Conservation (phyloP, 805 yeast genomes). For the Pichia nakasei region DNA sequence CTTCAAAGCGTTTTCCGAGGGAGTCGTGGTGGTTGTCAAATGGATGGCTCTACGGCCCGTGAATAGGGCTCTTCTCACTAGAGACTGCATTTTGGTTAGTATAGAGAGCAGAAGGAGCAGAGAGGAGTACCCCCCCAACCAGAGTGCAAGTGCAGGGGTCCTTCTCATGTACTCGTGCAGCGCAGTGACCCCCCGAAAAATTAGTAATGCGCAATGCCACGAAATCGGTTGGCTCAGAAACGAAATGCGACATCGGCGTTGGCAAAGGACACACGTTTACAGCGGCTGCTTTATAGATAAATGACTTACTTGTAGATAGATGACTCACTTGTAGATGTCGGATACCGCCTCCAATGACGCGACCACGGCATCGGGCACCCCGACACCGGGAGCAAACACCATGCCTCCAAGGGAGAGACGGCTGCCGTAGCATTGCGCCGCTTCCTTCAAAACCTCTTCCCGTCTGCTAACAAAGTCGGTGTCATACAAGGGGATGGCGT, state of each 20-base stretch:
- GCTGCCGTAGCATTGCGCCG: slow-evolving; percentile 23
- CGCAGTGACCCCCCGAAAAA: not conserved
- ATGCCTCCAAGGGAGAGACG: slow-evolving; percentile 65
- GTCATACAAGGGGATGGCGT: slow-evolving; percentile 5
- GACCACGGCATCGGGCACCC: slow-evolving; percentile 80
- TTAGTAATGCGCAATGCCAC: not conserved
- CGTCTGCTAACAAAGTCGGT: not conserved
- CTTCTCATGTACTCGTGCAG: too few relatives aligned
- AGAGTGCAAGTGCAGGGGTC: too few relatives aligned
- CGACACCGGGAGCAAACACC: slow-evolving; percentile 71
- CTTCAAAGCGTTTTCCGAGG: slow-evolving; percentile 69
- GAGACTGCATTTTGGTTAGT: not conserved
- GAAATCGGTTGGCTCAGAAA: not conserved
- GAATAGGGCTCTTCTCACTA: not conserved
- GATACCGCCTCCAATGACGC: slow-evolving; percentile 53
- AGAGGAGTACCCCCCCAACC: too few relatives aligned
- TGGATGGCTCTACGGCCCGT: not conserved
- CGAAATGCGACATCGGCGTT: not conserved
- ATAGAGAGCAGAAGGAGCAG: not conserved
- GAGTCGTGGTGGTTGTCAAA: slow-evolving; percentile 45
- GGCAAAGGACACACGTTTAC: too few relatives aligned
- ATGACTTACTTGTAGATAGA: too few relatives aligned
- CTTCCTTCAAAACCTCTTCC: not conserved
- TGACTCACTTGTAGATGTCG: not conserved
- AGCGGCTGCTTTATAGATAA: too few relatives aligned